phyloP scores from a whole-genome alignment of 2,329 filamentous ascomycete genomes.

The Myriosclerotinia curreyana region DNA sequence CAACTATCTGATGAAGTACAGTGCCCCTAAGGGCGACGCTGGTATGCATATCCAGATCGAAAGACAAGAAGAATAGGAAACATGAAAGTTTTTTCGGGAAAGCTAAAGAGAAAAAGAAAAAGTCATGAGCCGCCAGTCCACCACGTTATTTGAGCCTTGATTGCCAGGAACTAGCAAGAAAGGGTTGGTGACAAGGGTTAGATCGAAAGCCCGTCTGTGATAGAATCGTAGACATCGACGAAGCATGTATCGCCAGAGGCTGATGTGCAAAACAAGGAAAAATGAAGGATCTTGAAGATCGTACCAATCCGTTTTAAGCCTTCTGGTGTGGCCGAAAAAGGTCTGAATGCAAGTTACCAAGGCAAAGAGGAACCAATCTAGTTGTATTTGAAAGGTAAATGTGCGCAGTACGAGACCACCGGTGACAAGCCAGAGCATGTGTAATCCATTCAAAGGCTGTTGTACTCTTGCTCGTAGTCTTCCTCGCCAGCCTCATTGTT shows the following conservation, averaged over 20 bases:
- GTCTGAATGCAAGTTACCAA: background rate
- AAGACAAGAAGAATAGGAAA: conserved; percentile 11
- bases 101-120: background rate
- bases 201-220: background rate
- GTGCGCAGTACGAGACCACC: background rate
- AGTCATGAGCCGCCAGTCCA: background rate
- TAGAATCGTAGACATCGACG: background rate
- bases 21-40: conserved; percentile 12
- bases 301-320: background rate
- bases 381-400: background rate
- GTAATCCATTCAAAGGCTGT: background rate
- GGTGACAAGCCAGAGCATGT: background rate
- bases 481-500: background rate
- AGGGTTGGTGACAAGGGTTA: background rate
- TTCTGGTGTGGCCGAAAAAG: background rate
- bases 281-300: background rate
- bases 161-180: too few species aligned
- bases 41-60: background rate
- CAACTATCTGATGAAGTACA: conserved; percentile 10
- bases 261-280: background rate
- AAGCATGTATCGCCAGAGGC: background rate
- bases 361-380: background rate
- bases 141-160: background rate
- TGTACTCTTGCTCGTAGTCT: background rate
- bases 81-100: background rate